phyloP scores from a whole-genome alignment of 176 grass and related monocot genomes.

The Panicum miliaceum region DNA sequence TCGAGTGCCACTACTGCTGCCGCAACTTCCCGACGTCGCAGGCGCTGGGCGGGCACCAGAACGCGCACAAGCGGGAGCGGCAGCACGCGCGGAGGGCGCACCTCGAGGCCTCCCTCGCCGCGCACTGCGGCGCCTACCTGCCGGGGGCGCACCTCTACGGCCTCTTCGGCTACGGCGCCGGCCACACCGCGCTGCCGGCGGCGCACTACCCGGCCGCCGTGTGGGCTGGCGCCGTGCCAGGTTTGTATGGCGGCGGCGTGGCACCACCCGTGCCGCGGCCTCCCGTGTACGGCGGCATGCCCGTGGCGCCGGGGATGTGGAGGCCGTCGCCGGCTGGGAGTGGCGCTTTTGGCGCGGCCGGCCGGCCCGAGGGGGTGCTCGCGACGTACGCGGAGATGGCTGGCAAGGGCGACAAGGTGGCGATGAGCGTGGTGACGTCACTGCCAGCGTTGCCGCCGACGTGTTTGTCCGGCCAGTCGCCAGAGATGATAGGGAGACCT shows the following conservation, averaged over 20 bases:
- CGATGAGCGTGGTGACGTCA: constrained; percentile 41
- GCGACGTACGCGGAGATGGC: not conserved
- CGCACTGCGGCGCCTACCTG: constrained; percentile 55
- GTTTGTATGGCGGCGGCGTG: constrained; percentile 37
- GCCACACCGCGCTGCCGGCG: constrained; percentile 19
- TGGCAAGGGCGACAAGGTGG: constrained; percentile 22
- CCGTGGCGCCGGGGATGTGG: constrained; percentile 52
- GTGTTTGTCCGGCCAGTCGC: constrained; percentile 45
- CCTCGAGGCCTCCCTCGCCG: constrained; percentile 71
- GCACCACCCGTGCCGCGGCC: constrained; percentile 7
- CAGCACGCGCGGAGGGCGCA: constrained; percentile 89
- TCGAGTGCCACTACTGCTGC: constrained; percentile 99
- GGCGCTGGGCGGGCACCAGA: constrained; percentile 94
- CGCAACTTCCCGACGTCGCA: constrained; percentile 98
- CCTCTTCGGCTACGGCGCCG: constrained; percentile 66
- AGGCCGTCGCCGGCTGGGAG: constrained; percentile 27
- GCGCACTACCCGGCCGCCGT: constrained; percentile 51
- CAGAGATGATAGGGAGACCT: constrained; percentile 55
- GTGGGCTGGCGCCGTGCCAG: constrained; percentile 44
- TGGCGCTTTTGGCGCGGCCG: constrained; percentile 32
- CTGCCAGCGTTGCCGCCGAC: constrained; percentile 41
- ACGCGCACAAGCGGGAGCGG: constrained; percentile 98
- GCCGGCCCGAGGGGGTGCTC: constrained; percentile 14
- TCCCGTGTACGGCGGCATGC: constrained; percentile 44
- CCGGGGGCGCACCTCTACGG: constrained; percentile 47